These are phyloP conservation scores for Nannizziopsis barbatae DNA, from an alignment of 2,329 filamentous ascomycete species.

Conservation along the genomic window DNA sequence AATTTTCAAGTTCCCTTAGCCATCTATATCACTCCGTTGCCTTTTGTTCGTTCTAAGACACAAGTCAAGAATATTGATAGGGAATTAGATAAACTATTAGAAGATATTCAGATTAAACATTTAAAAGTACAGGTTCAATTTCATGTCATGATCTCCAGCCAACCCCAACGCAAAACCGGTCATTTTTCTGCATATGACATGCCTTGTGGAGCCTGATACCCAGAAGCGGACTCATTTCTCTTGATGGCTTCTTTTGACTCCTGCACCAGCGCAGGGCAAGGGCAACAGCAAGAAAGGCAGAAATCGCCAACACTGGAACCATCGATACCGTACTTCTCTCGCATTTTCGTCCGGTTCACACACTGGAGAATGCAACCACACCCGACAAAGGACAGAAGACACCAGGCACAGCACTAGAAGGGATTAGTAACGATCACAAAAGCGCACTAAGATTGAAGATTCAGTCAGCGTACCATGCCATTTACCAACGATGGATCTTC, in stretches of 20 bases:
- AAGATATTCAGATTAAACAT: no score
- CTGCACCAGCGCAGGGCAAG: constrained; percentile 48
- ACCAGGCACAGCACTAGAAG: constrained; percentile 28
- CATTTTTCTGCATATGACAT: constrained; percentile 17
- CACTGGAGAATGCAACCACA: constrained; percentile 37
- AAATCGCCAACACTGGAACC: constrained; percentile 42
- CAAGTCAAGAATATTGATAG: no score
- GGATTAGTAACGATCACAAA: background rate
- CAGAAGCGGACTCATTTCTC: constrained; percentile 15
- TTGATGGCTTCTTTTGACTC: constrained; percentile 44
- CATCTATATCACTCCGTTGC: no score
- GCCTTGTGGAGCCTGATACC: constrained; percentile 21
- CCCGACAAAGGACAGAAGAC: constrained; percentile 22
- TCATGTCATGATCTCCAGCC: background rate
- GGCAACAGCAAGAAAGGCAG: constrained; percentile 45
- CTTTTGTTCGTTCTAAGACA: no score
- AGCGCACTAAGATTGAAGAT: no score
- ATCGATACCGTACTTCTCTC: constrained; percentile 44
- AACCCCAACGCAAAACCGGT: background rate
- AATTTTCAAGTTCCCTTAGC: no score
- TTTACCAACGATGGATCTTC: constrained; percentile 22
- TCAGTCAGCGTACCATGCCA: constrained; percentile 19
- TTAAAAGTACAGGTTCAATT: no score
- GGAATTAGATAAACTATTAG: no score
- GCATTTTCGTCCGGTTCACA: constrained; percentile 45